Evolutionary conservation across 1,139 yeast genomes (phyloP), one percentile per base, ranked within the genome.

Genomic region (Spathaspora sp.): DNA sequence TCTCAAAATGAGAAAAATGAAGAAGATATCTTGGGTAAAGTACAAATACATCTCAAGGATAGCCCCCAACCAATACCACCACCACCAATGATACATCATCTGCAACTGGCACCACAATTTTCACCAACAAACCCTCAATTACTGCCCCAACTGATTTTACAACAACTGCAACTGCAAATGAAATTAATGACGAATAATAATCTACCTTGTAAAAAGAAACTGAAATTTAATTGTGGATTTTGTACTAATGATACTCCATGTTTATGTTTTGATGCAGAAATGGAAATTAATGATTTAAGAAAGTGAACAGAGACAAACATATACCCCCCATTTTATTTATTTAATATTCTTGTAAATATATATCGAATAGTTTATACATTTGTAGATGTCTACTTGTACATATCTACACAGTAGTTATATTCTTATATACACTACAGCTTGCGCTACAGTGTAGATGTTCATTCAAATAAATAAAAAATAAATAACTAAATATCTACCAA

Each of bases 171-270:
- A 36, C 44, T n/a, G 20, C 17, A 33, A 17, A 8, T 27, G 31
- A 25, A 17, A 13, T 17, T 20, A 38, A 38, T 38, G 15, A 25
- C 25, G 40, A 34, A 45, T 36, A 56, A 50, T 10, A 43, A 23
- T 37, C 11, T 47, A n/a, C n/a, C n/a, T 15, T 27, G 43, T 17
- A 48, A 49, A 41, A 54, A 54, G 44, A 55, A 52, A 39, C 41
- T 47, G 36, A 53, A 52, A 43, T 50, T 53, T 23, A 66, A 64
- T 43, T 72, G 78, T 54, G 78, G 77, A n/a, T 74, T 72, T 52
- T 73, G 78, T 52, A 58, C 68, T 24, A 65, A 63, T 46, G 76
- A 68, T 43, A 69, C 70, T 0, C 70, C 75, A 8, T 74, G 79
- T 50, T 56, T 72, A 42, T 74, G 79, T 53, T 58, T 71, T 43